A percentile compares a stretch with the other conserved stretches of the same genome.
phyloP scores from a whole-genome alignment of 78 protist genomes.

The Isochrysis galbana region DNA sequence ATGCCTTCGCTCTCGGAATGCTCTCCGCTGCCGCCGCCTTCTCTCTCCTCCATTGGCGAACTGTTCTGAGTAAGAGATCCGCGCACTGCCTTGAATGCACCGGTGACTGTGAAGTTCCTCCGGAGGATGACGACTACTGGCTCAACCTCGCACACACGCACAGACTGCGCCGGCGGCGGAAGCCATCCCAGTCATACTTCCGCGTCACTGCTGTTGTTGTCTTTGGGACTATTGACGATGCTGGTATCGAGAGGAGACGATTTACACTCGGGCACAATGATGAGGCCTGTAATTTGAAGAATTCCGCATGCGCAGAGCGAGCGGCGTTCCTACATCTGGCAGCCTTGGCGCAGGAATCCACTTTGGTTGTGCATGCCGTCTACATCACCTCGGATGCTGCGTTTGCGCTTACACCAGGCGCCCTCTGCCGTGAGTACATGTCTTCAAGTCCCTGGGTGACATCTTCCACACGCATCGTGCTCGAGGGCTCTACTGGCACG shows the following conservation, averaged over 20 bases:
- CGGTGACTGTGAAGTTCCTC: no score
- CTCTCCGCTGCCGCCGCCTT: no score
- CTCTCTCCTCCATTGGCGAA: no score
- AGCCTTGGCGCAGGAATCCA: not conserved
- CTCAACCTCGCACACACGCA: not conserved
- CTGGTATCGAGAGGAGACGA: no score
- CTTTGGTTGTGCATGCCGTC: not conserved
- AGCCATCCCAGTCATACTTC: not conserved
- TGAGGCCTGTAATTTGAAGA: not conserved
- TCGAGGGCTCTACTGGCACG: not conserved
- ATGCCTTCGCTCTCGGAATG: no score
- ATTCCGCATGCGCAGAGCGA: not conserved
- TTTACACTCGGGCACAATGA: not conserved
- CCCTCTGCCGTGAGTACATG: not conserved
- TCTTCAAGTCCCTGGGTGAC: not conserved
- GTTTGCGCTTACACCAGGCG: not conserved
- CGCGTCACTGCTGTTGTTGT: not conserved
- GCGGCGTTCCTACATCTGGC: not conserved
- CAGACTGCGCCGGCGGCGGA: not conserved
- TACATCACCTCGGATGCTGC: not conserved
- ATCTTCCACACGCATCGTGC: not conserved
- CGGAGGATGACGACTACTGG: not conserved
- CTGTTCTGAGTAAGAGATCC: no score
- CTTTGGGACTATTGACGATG: not conserved
- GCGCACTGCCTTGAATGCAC: no score